phyloP scores from a whole-genome alignment of 78 protist species.

The Acrasis kona region DNA sequence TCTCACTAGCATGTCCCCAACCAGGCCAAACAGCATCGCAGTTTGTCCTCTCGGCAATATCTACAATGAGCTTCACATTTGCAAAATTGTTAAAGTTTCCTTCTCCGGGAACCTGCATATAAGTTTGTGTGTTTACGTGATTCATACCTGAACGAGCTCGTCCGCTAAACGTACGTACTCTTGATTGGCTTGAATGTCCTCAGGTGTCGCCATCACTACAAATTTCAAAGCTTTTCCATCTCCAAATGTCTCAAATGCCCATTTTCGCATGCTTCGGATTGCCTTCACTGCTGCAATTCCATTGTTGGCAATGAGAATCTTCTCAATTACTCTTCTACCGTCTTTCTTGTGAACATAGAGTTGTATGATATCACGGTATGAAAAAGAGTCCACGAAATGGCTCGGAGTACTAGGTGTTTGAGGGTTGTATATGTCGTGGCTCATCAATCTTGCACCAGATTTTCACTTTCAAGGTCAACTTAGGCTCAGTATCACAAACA shows the following conservation, averaged over 20 bases:
- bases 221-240: slow-evolving; percentile 68
- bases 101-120: slow-evolving; percentile 96
- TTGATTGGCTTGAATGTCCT: slow-evolving; percentile 87
- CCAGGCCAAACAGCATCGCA: slow-evolving; percentile 95
- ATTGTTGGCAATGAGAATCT: slow-evolving; percentile 89
- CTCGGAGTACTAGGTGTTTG: too few species aligned
- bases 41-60: slow-evolving; percentile 44
- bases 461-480: too few species aligned
- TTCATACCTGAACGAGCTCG: slow-evolving; percentile 70
- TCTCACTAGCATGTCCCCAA: slow-evolving; percentile 98
- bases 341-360: slow-evolving; percentile 12
- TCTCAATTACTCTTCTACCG: slow-evolving; percentile 26
- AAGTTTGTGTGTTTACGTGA: too few species aligned
- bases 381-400: too few species aligned
- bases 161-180: slow-evolving; percentile 93
- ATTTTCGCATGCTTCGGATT: slow-evolving; percentile 83
- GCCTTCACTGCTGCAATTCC: slow-evolving; percentile 96
- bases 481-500: too few species aligned
- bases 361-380: too few species aligned
- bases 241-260: slow-evolving; percentile 79
- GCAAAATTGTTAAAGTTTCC: slow-evolving; percentile 89
- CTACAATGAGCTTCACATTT: slow-evolving; percentile 88
- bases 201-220: slow-evolving; percentile 91
- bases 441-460: too few species aligned
- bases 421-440: too few species aligned